These are phyloP conservation scores for Udeniomyces megalosporus DNA, from an alignment of 768 basidiomycete genomes.

Conservation along the genomic window DNA sequence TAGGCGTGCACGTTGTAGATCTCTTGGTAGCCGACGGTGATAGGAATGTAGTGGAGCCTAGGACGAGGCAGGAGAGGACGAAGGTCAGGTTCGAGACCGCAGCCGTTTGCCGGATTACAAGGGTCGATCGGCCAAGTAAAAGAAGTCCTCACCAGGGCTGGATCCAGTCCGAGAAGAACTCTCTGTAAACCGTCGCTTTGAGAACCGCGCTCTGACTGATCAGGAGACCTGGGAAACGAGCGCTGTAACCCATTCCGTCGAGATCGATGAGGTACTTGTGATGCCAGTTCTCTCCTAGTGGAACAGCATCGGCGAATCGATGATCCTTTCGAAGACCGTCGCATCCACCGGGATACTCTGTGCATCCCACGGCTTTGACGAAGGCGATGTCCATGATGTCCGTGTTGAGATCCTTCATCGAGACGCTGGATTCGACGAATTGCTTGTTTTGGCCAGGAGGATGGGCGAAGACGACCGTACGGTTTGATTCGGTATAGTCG, in stretches of 20 bases:
- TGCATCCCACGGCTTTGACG: conserved; percentile 53
- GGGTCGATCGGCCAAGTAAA: not conserved
- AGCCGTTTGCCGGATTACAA: no score
- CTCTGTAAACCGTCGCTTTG: conserved; percentile 79
- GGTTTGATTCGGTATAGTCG: conserved; percentile 37
- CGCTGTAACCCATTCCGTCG: conserved; percentile 91
- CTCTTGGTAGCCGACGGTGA: conserved; percentile 58
- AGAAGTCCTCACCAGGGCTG: conserved; percentile 59
- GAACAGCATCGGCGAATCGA: conserved; percentile 57
- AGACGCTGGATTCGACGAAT: conserved; percentile 43
- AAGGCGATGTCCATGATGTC: conserved; percentile 81
- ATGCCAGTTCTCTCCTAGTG: conserved; percentile 72
- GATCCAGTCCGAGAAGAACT: conserved; percentile 81
- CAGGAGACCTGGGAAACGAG: conserved; percentile 50
- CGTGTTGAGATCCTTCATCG: conserved; percentile 46
- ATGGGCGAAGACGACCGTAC: conserved; percentile 53
- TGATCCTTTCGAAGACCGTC: conserved; percentile 46
- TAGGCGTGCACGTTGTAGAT: conserved; percentile 84
- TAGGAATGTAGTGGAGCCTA: conserved; percentile 92
- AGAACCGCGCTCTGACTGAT: conserved; percentile 77
- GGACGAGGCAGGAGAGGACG: no score
- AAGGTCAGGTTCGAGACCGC: no score
- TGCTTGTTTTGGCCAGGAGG: conserved; percentile 40
- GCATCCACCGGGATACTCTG: conserved; percentile 56
- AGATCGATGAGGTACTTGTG: conserved; percentile 86